These are phyloP conservation scores for Dendrobium chrysotoxum DNA, from an alignment of 106 monocot genomes.

Conservation along the genomic window DNA sequence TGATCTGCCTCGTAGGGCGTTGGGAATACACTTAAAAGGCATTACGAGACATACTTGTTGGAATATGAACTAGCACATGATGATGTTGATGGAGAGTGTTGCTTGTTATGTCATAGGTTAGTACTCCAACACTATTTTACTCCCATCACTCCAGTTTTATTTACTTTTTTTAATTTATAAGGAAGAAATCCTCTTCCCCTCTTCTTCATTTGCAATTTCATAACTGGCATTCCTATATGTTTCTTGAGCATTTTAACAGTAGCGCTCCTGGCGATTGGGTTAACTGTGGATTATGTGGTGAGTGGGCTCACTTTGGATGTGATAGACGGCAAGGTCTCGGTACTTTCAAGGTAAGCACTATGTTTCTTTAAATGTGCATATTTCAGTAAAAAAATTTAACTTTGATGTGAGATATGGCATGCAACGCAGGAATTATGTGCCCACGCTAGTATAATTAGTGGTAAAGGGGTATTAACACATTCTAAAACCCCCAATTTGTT, in stretches of 20 bases:
- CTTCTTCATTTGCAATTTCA: background rate
- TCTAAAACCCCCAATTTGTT: too few species aligned
- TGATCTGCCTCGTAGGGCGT: conserved; percentile 47
- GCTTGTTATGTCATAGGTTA: conserved; percentile 83
- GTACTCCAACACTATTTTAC: background rate
- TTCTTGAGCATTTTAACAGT: conserved; percentile 36
- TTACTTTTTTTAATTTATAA: background rate
- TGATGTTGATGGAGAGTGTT: conserved; percentile 92
- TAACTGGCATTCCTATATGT: background rate
- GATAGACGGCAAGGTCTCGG: conserved; percentile 83
- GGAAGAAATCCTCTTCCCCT: background rate
- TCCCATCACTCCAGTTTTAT: background rate
- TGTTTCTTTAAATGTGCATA: background rate
- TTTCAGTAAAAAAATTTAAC: background rate
- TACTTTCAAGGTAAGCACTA: conserved; percentile 67
- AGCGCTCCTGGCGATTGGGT: conserved; percentile 95
- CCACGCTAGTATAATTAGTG: too few species aligned
- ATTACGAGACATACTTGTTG: conserved; percentile 91
- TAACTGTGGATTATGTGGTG: conserved; percentile 88
- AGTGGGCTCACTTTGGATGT: conserved; percentile 96
- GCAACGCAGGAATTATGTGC: too few species aligned
- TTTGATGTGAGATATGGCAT: too few species aligned
- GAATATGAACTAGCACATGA: conserved; percentile 95
- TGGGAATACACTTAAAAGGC: conserved; percentile 88
- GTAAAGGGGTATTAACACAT: too few species aligned